Conservation (phyloP, 345 rosid genomes). For the Brassica cretica region DNA sequence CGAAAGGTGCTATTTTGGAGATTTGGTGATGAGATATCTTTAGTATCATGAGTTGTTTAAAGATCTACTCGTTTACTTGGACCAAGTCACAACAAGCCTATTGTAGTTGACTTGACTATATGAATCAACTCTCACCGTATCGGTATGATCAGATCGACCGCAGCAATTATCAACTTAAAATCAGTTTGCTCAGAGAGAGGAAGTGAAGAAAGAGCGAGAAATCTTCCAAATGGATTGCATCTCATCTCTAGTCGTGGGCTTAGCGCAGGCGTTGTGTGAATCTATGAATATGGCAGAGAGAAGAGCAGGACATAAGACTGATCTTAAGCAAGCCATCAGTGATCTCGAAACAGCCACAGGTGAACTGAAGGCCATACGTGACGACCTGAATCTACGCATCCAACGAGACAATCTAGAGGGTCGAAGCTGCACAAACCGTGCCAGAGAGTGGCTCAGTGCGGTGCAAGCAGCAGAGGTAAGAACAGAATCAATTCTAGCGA, state of each 20-base stretch:
- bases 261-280: constrained; percentile 32
- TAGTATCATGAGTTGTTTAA: not conserved
- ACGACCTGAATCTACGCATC: constrained; percentile 27
- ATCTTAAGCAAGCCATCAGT: constrained; percentile 27
- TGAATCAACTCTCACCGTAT: constrained; percentile 6
- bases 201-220: constrained; percentile 17
- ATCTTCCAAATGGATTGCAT: constrained; percentile 27
- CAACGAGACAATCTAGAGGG: constrained; percentile 25
- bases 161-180: not conserved
- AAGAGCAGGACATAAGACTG: not conserved
- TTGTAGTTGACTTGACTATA: constrained; percentile 18
- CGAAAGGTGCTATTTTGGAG: no score
- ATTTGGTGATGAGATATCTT: no score
- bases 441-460: constrained; percentile 21
- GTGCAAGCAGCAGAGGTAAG: constrained; percentile 5
- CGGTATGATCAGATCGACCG: not conserved
- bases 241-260: constrained; percentile 26
- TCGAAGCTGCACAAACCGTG: constrained; percentile 21
- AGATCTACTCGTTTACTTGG: constrained; percentile 8
- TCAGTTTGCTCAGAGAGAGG: constrained; percentile 4
- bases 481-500: not conserved
- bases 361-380: constrained; percentile 31
- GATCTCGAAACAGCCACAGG: constrained; percentile 26
- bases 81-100: not conserved
- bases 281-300: constrained; percentile 25